Percentiles rank a stretch among this genome's conserved stretches.
phyloP scores from a whole-genome alignment of 129 eudicot species.

The Scalesia atractyloides region DNA sequence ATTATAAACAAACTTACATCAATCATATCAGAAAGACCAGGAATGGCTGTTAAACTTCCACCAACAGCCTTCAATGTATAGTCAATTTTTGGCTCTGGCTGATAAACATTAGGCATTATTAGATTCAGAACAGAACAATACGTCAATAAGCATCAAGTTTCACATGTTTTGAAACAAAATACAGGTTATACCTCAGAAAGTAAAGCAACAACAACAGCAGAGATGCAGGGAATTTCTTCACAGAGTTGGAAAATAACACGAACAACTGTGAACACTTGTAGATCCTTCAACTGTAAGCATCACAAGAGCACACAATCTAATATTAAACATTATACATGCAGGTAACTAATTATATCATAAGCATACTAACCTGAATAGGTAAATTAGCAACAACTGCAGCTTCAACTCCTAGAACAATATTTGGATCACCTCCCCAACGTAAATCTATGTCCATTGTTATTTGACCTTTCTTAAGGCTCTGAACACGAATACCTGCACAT shows the following conservation, averaged over 20 bases:
- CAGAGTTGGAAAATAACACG: conserved; percentile 93
- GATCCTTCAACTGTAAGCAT: conserved; percentile 82
- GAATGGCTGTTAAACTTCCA: conserved; percentile 97
- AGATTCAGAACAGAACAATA: neutral
- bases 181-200: conserved; percentile 70
- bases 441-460: conserved; percentile 97
- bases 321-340: neutral
- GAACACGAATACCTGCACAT: conserved; percentile 91
- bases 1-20: conserved; percentile 61
- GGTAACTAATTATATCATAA: neutral
- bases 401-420: conserved; percentile 79
- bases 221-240: conserved; percentile 97
- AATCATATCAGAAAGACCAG: conserved; percentile 96
- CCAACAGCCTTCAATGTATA: conserved; percentile 95
- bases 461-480: conserved; percentile 94
- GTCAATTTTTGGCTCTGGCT: conserved; percentile 97
- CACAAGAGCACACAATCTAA: conserved; percentile 9
- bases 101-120: conserved; percentile 25
- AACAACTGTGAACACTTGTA: conserved; percentile 85
- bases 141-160: neutral
- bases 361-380: conserved; percentile 80
- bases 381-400: conserved; percentile 87
- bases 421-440: conserved; percentile 99
- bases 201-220: conserved; percentile 97
- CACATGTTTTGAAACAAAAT: neutral